Base-by-base conservation (phyloP, 2,329 filamentous ascomycete genomes). In the Rhynchosporium graminicola region DNA sequence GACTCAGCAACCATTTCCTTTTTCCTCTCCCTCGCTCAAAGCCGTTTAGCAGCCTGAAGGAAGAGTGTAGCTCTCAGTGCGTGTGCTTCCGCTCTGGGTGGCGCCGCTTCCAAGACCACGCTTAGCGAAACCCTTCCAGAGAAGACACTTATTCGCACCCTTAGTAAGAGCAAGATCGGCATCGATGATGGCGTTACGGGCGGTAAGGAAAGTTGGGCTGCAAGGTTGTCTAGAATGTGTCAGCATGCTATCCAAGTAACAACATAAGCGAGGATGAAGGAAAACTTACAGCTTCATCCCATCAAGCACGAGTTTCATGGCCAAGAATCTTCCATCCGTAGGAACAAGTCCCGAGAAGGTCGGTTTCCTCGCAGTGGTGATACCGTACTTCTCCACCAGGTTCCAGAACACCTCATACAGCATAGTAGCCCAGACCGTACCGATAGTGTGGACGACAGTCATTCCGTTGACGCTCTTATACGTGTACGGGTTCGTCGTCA, bases 401-500 rank as follows among this genome's bases (percentile, higher is more conserved):
- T 83, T 83, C 83, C 83, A 85, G 61, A 84, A 71, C 12, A 85
- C 76, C 68, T 85, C 83, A 71, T 84, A 84, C 4, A 85, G 75
- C 47, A 80, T 79, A 0, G 76, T 79, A 2, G 79, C 80, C 82
- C 82, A 84, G 62, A 81, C 75, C 40, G 78, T 80, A 40, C 82
- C 83, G 43, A 83, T 77, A 15, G 74, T 69, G 71, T 85, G 83
- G 1, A 81, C 78, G 1, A 69, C 68, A 3, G 56, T 72, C 62
- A 77, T 65, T 0, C 65, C 59, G 70, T 84, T 77, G 52, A 77
- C 74, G 59, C 72, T 73, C 38, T 71, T 76, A 76, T 85, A 85
- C 0, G 78, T 79, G 64, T 78, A 77, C 0, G 82, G 82, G 73
- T 84, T 85, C 12, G 77, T 79, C 0, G 71, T 75, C 62, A 80